These are phyloP conservation scores for Byssochlamys sp. DNA, from an alignment of 2,329 filamentous ascomycete species.

Conservation along the genomic window DNA sequence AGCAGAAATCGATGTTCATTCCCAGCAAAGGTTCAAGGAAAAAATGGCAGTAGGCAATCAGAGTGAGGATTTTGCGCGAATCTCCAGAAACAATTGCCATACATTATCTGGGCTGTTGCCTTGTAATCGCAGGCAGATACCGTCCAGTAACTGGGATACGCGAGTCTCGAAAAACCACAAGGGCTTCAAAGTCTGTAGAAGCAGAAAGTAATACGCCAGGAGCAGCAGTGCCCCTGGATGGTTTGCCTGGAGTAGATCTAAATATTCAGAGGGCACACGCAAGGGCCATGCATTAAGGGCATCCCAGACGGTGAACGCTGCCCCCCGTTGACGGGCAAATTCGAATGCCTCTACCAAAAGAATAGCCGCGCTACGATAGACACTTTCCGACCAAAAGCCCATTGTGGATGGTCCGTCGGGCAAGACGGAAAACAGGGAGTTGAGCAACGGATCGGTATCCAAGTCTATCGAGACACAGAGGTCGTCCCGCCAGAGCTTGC, in stretches of 20 bases:
- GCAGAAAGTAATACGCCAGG: background rate
- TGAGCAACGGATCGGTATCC: background rate
- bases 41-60: too few species aligned
- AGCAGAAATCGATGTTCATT: too few species aligned
- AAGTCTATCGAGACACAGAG: background rate
- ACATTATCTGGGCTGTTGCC: too few species aligned
- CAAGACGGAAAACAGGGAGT: background rate
- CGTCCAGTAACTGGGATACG: background rate
- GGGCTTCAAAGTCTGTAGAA: background rate
- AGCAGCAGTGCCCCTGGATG: background rate
- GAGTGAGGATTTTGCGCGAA: too few species aligned
- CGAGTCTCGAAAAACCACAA: background rate
- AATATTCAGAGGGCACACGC: background rate
- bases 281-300: background rate
- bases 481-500: background rate
- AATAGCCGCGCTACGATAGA: background rate
- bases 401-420: background rate
- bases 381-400: background rate
- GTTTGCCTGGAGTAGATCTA: background rate
- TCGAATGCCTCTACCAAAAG: background rate
- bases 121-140: background rate
- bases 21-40: too few species aligned
- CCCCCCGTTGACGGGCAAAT: background rate
- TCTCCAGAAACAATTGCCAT: too few species aligned
- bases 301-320: background rate